These are phyloP conservation scores for Pezizomycotina sp. DNA, from an alignment of 2,329 filamentous ascomycete genomes.

Conservation along the genomic window DNA sequence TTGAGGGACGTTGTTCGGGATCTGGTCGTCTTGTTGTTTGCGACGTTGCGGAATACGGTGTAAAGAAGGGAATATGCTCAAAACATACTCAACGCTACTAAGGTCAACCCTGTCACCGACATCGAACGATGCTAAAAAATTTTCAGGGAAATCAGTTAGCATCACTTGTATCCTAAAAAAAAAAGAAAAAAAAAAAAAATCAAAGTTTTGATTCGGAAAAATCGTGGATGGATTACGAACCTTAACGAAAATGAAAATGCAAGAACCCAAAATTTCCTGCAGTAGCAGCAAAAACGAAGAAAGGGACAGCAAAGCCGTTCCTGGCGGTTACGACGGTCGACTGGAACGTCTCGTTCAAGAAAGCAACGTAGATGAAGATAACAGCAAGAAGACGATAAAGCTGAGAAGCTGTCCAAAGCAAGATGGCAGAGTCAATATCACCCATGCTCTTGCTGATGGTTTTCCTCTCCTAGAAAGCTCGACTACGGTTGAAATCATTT, in stretches of 20 bases:
- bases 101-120: slow-evolving; percentile 90
- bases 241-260: slow-evolving; percentile 97
- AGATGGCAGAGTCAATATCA: slow-evolving; percentile 56
- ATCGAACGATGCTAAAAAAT: slow-evolving; percentile 45
- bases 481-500: slow-evolving; percentile 78
- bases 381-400: slow-evolving; percentile 56
- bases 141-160: background rate
- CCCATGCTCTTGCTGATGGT: slow-evolving; percentile 86
- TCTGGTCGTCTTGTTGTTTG: slow-evolving; percentile 61
- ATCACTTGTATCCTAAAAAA: background rate
- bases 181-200: slow-evolving; percentile 1
- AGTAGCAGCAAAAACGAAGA: slow-evolving; percentile 85
- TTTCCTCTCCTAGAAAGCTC: slow-evolving; percentile 77
- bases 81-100: slow-evolving; percentile 46
- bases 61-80: slow-evolving; percentile 90
- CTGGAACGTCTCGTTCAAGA: slow-evolving; percentile 73
- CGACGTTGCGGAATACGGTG: slow-evolving; percentile 74
- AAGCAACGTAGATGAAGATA: slow-evolving; percentile 76
- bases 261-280: slow-evolving; percentile 95
- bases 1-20: slow-evolving; percentile 81
- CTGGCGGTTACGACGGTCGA: slow-evolving; percentile 78
- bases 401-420: too few species aligned
- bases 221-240: too few species aligned
- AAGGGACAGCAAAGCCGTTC: slow-evolving; percentile 82
- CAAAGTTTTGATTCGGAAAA: too few species aligned